Evolutionary conservation across 2,329 filamentous ascomycete species (phyloP).

Genomic region (Volutella citrinella): DNA sequence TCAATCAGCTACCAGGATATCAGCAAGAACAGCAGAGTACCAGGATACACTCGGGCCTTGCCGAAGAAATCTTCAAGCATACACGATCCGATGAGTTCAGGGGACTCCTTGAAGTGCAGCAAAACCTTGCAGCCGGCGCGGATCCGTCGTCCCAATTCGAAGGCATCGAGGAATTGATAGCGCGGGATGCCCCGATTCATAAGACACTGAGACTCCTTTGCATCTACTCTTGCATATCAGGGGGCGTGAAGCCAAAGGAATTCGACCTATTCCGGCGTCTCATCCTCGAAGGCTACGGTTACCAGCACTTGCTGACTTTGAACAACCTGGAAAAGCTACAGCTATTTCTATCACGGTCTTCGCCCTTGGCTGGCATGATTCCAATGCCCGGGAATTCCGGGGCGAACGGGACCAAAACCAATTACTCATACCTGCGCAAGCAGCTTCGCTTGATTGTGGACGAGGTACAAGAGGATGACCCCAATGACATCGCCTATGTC

Average conservation of each 20-base stretch:
- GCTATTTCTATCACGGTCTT: conserved; percentile 74
- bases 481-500: conserved; percentile 94
- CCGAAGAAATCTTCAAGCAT: conserved; percentile 92
- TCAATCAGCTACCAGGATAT: conserved; percentile 87
- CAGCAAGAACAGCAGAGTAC: conserved; percentile 91
- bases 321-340: conserved; percentile 86
- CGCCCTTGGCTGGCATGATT: conserved; percentile 76
- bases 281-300: conserved; percentile 88
- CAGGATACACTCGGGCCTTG: conserved; percentile 87
- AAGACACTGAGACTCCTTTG: conserved; percentile 83
- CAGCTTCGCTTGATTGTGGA: conserved; percentile 87
- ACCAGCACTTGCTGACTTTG: conserved; percentile 90
- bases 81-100: conserved; percentile 89
- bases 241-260: conserved; percentile 84
- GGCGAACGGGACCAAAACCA: conserved; percentile 69
- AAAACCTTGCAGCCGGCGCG: conserved; percentile 87
- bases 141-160: conserved; percentile 89
- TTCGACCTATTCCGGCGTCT: conserved; percentile 86
- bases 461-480: conserved; percentile 92
- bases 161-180: conserved; percentile 90
- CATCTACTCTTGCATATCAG: conserved; percentile 85
- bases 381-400: conserved; percentile 62
- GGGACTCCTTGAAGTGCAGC: conserved; percentile 86
- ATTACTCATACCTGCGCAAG: conserved; percentile 86
- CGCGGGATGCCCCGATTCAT: conserved; percentile 76